Evolutionary conservation across 1,284 basidiomycete genomes (phyloP).

Genomic region (Meripilus lineatus): DNA sequence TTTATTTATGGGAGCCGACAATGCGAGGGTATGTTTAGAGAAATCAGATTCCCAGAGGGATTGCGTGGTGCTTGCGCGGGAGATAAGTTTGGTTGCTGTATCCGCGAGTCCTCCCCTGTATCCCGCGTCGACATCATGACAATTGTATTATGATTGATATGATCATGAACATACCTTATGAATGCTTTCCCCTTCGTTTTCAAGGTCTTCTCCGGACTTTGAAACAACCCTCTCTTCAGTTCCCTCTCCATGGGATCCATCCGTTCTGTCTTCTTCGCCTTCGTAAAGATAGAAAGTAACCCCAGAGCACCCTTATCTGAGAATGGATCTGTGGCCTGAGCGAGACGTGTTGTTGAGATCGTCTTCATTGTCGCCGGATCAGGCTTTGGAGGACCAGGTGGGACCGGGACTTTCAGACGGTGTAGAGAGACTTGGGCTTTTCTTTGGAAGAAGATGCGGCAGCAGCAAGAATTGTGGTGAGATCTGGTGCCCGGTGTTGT

Average conservation of each 20-base stretch:
- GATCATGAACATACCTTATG: background rate
- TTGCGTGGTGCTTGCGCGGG: background rate
- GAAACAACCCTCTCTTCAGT: background rate
- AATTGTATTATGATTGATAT: background rate
- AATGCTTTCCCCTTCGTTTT: background rate
- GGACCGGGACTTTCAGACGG: too few species aligned
- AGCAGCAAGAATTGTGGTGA: too few species aligned
- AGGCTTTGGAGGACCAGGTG: too few species aligned
- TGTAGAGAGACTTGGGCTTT: too few species aligned
- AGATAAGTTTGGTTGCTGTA: background rate
- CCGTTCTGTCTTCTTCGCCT: background rate
- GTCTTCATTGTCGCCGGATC: conserved; percentile 1
- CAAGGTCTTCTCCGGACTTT: background rate
- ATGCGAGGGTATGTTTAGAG: background rate
- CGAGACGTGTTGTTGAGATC: background rate
- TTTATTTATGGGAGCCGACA: background rate
- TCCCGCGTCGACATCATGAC: background rate
- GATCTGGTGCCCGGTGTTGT: too few species aligned
- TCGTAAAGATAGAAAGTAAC: background rate
- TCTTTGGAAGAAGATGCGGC: too few species aligned
- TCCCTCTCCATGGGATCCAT: background rate
- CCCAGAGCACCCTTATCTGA: background rate
- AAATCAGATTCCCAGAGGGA: background rate
- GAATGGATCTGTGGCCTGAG: background rate
- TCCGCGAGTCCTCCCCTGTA: conserved; percentile 1